Evolutionary conservation across 2,329 filamentous ascomycete genomes (phyloP), one percentile per base, ranked within the genome.

Genomic region (Colletotrichum sp.): DNA sequence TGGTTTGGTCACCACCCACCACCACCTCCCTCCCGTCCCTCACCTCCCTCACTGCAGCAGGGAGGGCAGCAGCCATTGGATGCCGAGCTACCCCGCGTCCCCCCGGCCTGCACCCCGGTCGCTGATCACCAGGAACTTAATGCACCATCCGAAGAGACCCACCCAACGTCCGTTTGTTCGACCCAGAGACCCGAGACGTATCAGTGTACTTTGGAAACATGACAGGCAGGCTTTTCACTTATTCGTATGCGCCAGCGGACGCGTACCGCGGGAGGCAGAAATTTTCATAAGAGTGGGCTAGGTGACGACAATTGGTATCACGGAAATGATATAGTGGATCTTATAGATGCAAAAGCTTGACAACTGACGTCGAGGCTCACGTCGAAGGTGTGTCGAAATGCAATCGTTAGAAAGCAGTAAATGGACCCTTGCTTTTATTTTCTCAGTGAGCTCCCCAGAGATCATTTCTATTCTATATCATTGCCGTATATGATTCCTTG

Each of bases 61-160:
- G 10, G n/a, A 52, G 44, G 44, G 44, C 63, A 30, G 72, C 36
- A 73, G 30, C 57, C 34, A 62, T 70, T 72, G 39, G 49, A 32
- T 66, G 57, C 70, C 64, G 74, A 74, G 65, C 74, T 76, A 76
- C 74, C 74, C 74, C 74, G 74, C 74, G 64, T 65, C 18, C 69
- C 72, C 68, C 72, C 52, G 63, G 39, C 57, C 64, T 49, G 70
- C 28, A 52, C 64, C 72, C 72, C 71, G 64, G 74, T 55, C 36
- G 64, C 65, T 44, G 70, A 69, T 76, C 70, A 15, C 36, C 64
- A 59, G 32, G 21, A 67, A 62, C 59, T 65, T 49, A n/a, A 73
- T 64, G 67, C 60, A 71, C 32, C 67, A 71, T 44, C 49, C 72
- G 49, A 57, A 32, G 18, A 16, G 49, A 36, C 55, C 55, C 70